Conservation (phyloP, 257 asterid species). For the Petunia axillaris region DNA sequence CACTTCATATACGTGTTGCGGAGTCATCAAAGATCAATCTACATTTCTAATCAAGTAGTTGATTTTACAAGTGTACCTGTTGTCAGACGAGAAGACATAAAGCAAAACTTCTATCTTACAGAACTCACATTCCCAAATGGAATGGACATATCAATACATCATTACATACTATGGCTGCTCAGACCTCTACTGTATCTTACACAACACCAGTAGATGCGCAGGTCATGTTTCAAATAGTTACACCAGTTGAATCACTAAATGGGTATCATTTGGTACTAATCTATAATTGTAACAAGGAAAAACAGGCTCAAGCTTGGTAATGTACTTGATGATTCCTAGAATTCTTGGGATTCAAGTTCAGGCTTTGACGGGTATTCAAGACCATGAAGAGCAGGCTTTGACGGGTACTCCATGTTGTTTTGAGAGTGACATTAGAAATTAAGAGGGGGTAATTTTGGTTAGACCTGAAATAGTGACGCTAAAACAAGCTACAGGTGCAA, state of each 20-base stretch:
- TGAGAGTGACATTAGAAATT: too few relatives aligned
- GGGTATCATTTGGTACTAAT: slow-evolving; percentile 22
- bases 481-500: too few relatives aligned
- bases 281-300: slow-evolving; percentile 6
- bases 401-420: too few relatives aligned
- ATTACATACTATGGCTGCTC: background rate
- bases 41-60: slow-evolving; percentile 26
- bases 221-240: slow-evolving; percentile 19
- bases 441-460: too few relatives aligned
- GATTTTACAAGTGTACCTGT: slow-evolving; percentile 30
- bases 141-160: background rate
- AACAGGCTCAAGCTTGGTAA: background rate
- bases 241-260: background rate
- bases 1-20: background rate
- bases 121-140: slow-evolving; percentile 24
- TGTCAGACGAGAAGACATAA: background rate
- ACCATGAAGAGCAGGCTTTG: slow-evolving; percentile 68
- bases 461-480: too few relatives aligned
- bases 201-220: background rate
- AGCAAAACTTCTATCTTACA: slow-evolving; percentile 27
- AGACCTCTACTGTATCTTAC: background rate
- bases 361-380: slow-evolving; percentile 78
- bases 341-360: slow-evolving; percentile 60
- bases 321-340: slow-evolving; percentile 31
- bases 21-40: slow-evolving; percentile 26